A percentile compares a stretch with the other conserved stretches of the same genome.
These are phyloP conservation scores for Phlegmacium glaucopus DNA, from an alignment of 768 basidiomycete species.

Conservation along the genomic window DNA sequence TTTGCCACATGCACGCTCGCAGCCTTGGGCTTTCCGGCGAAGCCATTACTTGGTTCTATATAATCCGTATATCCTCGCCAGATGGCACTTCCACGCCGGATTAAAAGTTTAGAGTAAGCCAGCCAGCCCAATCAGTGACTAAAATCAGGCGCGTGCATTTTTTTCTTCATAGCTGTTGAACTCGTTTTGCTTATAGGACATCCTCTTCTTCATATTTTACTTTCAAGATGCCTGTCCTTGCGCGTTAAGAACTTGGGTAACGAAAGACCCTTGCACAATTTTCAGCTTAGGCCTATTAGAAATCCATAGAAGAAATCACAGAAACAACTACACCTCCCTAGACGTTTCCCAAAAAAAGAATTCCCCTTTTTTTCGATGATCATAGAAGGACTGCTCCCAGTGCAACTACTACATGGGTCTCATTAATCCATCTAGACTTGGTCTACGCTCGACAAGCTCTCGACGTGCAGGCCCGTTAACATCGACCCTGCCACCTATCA, in stretches of 20 bases:
- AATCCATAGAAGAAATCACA: slow-evolving; percentile 17
- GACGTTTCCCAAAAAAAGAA: too few relatives aligned
- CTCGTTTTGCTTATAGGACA: too few relatives aligned
- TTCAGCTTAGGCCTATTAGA: slow-evolving; percentile 14
- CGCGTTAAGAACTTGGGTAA: slow-evolving; percentile 48
- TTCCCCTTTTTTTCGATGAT: not conserved
- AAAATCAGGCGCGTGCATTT: too few relatives aligned
- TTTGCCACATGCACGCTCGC: too few relatives aligned
- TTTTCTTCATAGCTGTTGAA: not conserved
- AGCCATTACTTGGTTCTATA: too few relatives aligned
- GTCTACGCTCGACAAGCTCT: slow-evolving; percentile 4
- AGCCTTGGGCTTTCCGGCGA: too few relatives aligned
- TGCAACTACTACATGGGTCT: not conserved
- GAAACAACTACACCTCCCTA: too few relatives aligned
- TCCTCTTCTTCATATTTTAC: too few relatives aligned
- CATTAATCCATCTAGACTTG: not conserved
- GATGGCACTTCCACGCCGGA: too few relatives aligned
- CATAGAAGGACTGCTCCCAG: not conserved
- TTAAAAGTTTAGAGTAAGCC: too few relatives aligned
- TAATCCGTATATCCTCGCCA: too few relatives aligned
- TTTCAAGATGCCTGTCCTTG: slow-evolving; percentile 47
- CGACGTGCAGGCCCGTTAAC: slow-evolving; percentile 35
- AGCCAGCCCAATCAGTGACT: too few relatives aligned
- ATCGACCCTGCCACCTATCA: slow-evolving; percentile 55
- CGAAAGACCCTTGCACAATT: slow-evolving; percentile 30